Conservation (phyloP, 371 early-diverging fungal species). For the Vairimorpha necatrix region DNA sequence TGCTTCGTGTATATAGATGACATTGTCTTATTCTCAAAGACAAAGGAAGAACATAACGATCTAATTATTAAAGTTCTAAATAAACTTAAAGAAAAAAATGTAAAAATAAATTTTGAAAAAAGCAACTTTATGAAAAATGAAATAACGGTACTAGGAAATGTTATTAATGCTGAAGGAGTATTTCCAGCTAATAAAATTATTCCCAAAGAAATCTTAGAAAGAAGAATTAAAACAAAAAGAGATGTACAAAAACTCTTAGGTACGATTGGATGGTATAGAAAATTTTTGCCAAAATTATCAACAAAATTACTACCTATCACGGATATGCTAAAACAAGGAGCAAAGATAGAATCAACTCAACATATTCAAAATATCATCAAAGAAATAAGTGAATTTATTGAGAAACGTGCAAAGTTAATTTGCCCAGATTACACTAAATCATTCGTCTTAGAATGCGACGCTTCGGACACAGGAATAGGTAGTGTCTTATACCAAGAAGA, state of each 20-base stretch:
- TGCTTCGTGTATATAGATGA: neutral
- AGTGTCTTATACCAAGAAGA: slow-evolving; percentile 40
- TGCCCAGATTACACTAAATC: slow-evolving; percentile 39
- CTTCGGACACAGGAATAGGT: slow-evolving; percentile 41
- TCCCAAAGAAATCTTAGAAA: neutral
- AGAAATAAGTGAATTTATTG: neutral
- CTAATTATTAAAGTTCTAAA: neutral
- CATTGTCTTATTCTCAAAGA: slow-evolving; percentile 18
- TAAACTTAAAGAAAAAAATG: neutral
- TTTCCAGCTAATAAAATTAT: neutral
- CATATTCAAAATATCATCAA: no score
- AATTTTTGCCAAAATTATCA: neutral
- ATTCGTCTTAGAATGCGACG: slow-evolving; percentile 49
- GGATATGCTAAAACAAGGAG: neutral
- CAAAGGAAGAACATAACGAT: neutral
- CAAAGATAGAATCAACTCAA: no score
- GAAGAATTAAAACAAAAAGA: neutral
- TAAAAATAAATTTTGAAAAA: slow-evolving; percentile 6
- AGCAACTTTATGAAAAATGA: neutral
- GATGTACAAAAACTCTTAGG: neutral
- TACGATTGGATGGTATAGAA: slow-evolving; percentile 2
- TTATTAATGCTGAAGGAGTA: neutral
- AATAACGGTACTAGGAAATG: slow-evolving; percentile 25
- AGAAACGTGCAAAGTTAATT: neutral
- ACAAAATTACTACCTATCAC: neutral